Conservation (phyloP, 1,284 basidiomycete species). For the Athelia psychrophila region DNA sequence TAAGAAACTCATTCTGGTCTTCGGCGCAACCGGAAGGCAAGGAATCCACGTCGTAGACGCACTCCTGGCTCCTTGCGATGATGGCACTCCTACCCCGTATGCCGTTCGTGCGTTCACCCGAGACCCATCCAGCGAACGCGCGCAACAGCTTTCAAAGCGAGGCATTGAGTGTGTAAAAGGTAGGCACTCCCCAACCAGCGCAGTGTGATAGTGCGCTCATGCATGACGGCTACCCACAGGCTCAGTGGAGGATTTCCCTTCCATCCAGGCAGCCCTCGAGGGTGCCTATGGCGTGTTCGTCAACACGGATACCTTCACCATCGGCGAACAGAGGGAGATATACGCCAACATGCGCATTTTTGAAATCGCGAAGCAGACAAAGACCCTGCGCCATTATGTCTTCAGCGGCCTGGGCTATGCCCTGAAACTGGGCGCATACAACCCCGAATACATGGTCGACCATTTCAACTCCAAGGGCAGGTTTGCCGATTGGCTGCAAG, state of each 20-base stretch:
- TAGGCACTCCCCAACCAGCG: slow-evolving; percentile 14
- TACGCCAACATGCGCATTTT: slow-evolving; percentile 43
- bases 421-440: slow-evolving; percentile 37
- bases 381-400: slow-evolving; percentile 39
- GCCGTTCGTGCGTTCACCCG: slow-evolving; percentile 45
- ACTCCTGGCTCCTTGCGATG: slow-evolving; percentile 32
- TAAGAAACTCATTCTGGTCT: slow-evolving; percentile 44
- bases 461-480: slow-evolving; percentile 44
- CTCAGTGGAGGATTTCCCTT: slow-evolving; percentile 30
- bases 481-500: slow-evolving; percentile 39
- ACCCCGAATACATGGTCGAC: slow-evolving; percentile 31
- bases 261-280: slow-evolving; percentile 31
- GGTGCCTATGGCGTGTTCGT: slow-evolving; percentile 44
- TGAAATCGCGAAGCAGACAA: slow-evolving; percentile 40
- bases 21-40: slow-evolving; percentile 51
- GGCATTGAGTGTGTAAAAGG: slow-evolving; percentile 45
- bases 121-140: slow-evolving; percentile 33
- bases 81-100: slow-evolving; percentile 43
- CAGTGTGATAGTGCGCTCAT: neutral
- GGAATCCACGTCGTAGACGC: slow-evolving; percentile 43
- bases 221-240: slow-evolving; percentile 18
- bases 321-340: slow-evolving; percentile 42
- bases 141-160: slow-evolving; percentile 31
- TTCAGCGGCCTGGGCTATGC: slow-evolving; percentile 46
- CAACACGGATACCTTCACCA: slow-evolving; percentile 45